These are phyloP conservation scores for Macrophomina pseudophaseolina DNA, from an alignment of 2,329 filamentous ascomycete genomes.

Conservation along the genomic window DNA sequence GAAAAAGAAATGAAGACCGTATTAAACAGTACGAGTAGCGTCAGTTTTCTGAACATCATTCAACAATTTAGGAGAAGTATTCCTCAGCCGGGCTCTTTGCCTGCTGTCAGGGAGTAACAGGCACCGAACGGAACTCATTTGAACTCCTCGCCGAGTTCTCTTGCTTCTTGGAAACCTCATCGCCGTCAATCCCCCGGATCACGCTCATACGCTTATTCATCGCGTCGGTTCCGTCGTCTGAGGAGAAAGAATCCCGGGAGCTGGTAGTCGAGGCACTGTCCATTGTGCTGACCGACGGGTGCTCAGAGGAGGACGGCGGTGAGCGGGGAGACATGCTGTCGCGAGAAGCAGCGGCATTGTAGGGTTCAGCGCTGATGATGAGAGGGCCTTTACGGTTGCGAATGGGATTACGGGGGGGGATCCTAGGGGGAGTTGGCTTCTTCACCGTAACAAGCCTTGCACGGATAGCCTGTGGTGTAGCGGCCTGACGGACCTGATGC, in stretches of 20 bases:
- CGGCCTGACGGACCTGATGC: constrained; percentile 68
- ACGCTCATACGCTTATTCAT: constrained; percentile 23
- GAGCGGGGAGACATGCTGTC: constrained; percentile 40
- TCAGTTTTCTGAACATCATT: constrained; percentile 10
- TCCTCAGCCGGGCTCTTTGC: constrained; percentile 11
- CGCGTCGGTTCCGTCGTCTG: constrained; percentile 33
- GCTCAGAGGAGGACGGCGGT: constrained; percentile 29
- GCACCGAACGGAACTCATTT: constrained; percentile 51
- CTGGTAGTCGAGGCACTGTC: constrained; percentile 41
- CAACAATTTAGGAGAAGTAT: constrained; percentile 12
- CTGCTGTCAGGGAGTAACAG: constrained; percentile 40
- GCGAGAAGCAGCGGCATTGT: constrained; percentile 27
- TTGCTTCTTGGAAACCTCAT: constrained; percentile 33
- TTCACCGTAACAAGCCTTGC: constrained; percentile 84
- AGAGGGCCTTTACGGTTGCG: constrained; percentile 44
- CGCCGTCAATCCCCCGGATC: constrained; percentile 28
- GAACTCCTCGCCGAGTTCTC: constrained; percentile 39
- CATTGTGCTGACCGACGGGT: constrained; percentile 29
- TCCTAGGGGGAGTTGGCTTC: constrained; percentile 76
- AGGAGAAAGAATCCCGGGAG: constrained; percentile 37
- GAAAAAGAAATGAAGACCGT: constrained; percentile 5
- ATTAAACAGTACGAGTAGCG: constrained; percentile 20
- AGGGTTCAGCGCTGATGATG: constrained; percentile 34
- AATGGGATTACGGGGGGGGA: constrained; percentile 78
- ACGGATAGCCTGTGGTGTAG: constrained; percentile 71